Base-by-base conservation (phyloP, 345 rosid genomes). In the Arabis alpina region DNA sequence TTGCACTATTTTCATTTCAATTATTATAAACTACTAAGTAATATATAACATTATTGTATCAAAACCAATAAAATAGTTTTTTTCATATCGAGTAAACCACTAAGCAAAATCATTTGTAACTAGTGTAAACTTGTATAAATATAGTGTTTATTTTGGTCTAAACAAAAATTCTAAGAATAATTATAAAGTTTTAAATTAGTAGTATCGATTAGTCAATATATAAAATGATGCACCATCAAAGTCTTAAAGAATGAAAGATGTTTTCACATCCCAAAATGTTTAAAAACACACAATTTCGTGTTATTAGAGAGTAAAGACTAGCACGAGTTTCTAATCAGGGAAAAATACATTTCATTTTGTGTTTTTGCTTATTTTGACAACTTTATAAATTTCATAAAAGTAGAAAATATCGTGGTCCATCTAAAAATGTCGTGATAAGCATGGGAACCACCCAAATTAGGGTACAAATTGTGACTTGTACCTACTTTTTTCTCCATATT, bases 381-480 rank as follows among this genome's bases (percentile, higher is more conserved):
- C 52, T 70, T 55, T 76, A 63, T 62, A 69, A 49, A 69, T 76
- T 76, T 48, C 79, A 70, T 63, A 40, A 41, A 76, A 54, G 10
- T 63, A 69, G 75, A 56, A 69, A 76, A 23, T 54, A 0, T 56
- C 23, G 66, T 63, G 79, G 79, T 69, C 79, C 79, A 76, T 69
- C 45, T 48, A 48, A 76, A 69, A 62, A 49, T 49, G 79, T 52
- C 79, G 75, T 76, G 53, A 48, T 69, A 57, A 62, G 75, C 66
- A 70, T 70, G 71, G 69, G 71, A 76, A 76, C 79, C 75, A 70
- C 70, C 75, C 71, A 70, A 63, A 69, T 49, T 55, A 69, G 65
- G 71, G 66, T 63, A 50, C 41, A 56, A 64, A 76, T 68, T 45
- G 74, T 75, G 73, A 75, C 78, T 54, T 8, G 8, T 68, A 75